phyloP scores from a whole-genome alignment of 768 basidiomycete genomes.

The Chalciporus chontae region DNA sequence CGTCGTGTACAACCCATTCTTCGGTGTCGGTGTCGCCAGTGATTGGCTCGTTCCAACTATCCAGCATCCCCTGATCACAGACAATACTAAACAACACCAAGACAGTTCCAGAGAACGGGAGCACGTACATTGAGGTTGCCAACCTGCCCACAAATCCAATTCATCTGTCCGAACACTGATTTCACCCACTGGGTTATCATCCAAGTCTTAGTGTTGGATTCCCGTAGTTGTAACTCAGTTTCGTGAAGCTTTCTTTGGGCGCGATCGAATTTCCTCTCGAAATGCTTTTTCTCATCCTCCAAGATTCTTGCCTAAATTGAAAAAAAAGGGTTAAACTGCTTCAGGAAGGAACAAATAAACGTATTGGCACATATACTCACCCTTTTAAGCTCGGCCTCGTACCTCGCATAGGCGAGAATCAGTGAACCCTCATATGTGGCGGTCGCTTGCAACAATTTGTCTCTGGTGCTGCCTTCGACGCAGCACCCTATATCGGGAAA shows the following conservation, averaged over 20 bases:
- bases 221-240: constrained; percentile 15
- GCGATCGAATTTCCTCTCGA: constrained; percentile 14
- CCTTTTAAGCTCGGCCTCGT: constrained; percentile 11
- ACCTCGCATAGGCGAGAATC: constrained; percentile 9
- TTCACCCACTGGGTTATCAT: constrained; percentile 11
- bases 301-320: constrained; percentile 16
- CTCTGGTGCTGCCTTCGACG: not conserved
- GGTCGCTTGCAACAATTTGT: constrained; percentile 12
- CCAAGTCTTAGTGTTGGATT: constrained; percentile 14
- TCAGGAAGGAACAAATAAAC: not conserved
- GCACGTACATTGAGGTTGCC: not conserved
- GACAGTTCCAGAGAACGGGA: not conserved
- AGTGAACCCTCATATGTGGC: constrained; percentile 16
- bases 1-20: constrained; percentile 2
- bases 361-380: constrained; percentile 1
- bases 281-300: constrained; percentile 12
- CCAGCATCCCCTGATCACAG: constrained; percentile 10
- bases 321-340: not conserved
- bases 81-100: not conserved
- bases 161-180: not conserved
- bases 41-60: not conserved
- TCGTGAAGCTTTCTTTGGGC: constrained; percentile 17
- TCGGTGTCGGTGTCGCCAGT: not conserved
- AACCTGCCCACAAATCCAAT: constrained; percentile 5
- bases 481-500: not conserved